Conservation (phyloP, 2,329 filamentous ascomycete genomes). For the Leptosphaerulina australis region DNA sequence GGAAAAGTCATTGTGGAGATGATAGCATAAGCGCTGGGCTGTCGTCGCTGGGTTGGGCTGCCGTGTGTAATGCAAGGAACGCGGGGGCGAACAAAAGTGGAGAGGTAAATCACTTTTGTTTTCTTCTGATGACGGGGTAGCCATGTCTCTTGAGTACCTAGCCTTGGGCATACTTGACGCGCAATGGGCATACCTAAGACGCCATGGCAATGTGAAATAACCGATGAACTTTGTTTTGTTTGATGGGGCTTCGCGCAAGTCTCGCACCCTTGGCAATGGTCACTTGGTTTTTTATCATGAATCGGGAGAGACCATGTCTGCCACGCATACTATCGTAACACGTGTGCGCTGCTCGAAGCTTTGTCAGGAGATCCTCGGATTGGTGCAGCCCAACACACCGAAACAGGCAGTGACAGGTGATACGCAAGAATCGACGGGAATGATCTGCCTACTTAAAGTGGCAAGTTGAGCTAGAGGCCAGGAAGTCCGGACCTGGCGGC, state of each 20-base stretch:
- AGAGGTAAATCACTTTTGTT: not conserved
- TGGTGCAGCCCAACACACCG: slow-evolving; percentile 2
- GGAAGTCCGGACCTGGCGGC: not conserved
- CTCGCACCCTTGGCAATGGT: too few relatives aligned
- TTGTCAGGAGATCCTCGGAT: slow-evolving; percentile 1
- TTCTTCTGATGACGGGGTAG: not conserved
- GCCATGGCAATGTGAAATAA: too few relatives aligned
- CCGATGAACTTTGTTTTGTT: not conserved
- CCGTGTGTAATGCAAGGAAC: slow-evolving; percentile 4
- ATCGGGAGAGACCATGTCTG: not conserved
- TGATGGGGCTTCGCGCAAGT: not conserved
- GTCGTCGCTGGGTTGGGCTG: not conserved
- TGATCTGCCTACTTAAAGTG: slow-evolving; percentile 28
- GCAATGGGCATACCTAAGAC: too few relatives aligned
- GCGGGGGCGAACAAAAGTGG: not conserved
- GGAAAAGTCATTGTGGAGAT: slow-evolving; percentile 2
- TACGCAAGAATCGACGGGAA: slow-evolving; percentile 25
- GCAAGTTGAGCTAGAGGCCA: slow-evolving; percentile 11
- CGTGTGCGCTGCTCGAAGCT: slow-evolving; percentile 13
- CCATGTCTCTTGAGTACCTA: not conserved
- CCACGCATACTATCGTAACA: slow-evolving; percentile 8
- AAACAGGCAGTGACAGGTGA: slow-evolving; percentile 29
- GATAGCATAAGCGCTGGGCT: slow-evolving; percentile 5
- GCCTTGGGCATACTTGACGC: not conserved
- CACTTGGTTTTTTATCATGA: not conserved